Evolutionary conservation across 495 filamentous ascomycete species (phyloP).

Genomic region (Opeltia flavorubescens): DNA sequence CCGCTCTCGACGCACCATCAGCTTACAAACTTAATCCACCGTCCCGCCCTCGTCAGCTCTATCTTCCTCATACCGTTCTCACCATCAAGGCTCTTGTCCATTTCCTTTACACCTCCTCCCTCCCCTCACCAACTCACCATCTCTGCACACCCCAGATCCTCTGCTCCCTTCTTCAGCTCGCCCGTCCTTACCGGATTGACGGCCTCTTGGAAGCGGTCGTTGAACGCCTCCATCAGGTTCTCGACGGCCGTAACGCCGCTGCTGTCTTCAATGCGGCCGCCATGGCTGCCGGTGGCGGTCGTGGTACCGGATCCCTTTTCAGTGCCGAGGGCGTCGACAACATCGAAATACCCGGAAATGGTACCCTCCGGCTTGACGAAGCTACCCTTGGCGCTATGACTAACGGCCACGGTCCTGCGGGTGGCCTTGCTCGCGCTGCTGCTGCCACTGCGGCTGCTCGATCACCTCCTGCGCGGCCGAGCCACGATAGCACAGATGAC

Average conservation of each 20-base stretch:
- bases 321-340: constrained; percentile 12
- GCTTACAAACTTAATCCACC: constrained; percentile 48
- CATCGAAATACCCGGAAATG: neutral
- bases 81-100: constrained; percentile 79
- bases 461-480: constrained; percentile 1
- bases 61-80: constrained; percentile 80
- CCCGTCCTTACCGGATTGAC: constrained; percentile 83
- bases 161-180: constrained; percentile 86
- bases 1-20: constrained; percentile 25
- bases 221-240: constrained; percentile 75
- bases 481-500: constrained; percentile 1
- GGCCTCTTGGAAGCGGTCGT: constrained; percentile 85
- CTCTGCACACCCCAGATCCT: constrained; percentile 93
- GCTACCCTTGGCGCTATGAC: neutral
- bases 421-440: neutral
- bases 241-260: constrained; percentile 86
- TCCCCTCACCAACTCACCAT: constrained; percentile 57
- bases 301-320: constrained; percentile 40
- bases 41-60: constrained; percentile 70
- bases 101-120: constrained; percentile 81
- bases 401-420: neutral
- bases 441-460: neutral
- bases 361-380: neutral
- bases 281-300: constrained; percentile 90
- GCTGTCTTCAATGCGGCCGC: constrained; percentile 97